A percentile compares a stretch with the other conserved stretches of the same genome.
Evolutionary conservation across 169 alveolate species (phyloP).

Genomic region (Prorocentrum cordatum): DNA sequence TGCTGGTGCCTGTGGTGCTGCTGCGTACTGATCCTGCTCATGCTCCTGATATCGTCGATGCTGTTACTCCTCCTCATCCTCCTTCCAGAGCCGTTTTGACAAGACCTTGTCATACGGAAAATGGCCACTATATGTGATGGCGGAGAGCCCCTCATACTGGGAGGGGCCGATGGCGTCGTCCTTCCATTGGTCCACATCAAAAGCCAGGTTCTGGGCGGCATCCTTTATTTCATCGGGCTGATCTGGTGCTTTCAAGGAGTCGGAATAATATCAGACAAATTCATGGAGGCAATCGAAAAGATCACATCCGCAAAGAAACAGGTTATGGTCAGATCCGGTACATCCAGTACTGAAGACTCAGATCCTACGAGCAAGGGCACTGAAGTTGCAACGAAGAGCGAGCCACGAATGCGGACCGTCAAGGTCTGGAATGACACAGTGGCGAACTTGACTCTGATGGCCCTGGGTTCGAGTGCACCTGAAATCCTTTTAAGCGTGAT

Average conservation of each 20-base stretch:
- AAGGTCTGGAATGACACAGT: constrained; percentile 77
- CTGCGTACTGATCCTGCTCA: too few relatives aligned
- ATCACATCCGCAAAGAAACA: neutral
- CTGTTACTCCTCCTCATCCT: too few relatives aligned
- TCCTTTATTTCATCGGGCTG: constrained; percentile 64
- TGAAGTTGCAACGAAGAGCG: neutral
- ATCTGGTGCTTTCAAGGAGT: constrained; percentile 71
- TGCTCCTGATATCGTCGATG: too few relatives aligned
- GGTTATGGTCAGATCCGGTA: neutral
- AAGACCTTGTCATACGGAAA: too few relatives aligned
- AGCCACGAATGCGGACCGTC: neutral
- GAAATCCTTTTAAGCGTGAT: constrained; percentile 74
- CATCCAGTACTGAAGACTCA: neutral
- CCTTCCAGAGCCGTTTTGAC: too few relatives aligned
- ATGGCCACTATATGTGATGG: too few relatives aligned
- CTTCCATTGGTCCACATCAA: too few relatives aligned
- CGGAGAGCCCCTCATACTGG: too few relatives aligned
- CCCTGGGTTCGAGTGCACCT: constrained; percentile 77
- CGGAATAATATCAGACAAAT: constrained; percentile 60
- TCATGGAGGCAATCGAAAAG: constrained; percentile 70
- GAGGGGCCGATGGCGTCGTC: too few relatives aligned
- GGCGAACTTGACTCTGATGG: constrained; percentile 76
- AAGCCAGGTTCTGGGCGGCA: constrained; percentile 5
- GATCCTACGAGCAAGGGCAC: neutral
- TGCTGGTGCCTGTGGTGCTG: too few relatives aligned